Evolutionary conservation across 495 filamentous ascomycete genomes (phyloP).

Genomic region (Parachaetomium inaequale): DNA sequence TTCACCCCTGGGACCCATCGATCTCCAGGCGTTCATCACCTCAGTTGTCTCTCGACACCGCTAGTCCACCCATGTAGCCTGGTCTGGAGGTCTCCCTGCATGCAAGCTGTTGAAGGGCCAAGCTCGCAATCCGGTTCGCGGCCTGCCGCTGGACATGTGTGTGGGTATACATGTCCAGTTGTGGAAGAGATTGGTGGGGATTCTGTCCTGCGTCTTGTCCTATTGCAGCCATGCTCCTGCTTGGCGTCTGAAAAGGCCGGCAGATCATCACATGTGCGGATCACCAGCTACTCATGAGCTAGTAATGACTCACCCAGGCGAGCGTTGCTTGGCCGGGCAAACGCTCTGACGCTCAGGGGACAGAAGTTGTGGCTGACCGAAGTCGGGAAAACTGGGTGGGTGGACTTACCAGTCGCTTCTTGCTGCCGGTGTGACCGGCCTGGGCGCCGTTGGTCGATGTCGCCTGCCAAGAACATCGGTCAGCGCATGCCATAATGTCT

Average conservation of each 20-base stretch:
- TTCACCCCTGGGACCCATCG: background rate
- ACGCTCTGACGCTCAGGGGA: no score
- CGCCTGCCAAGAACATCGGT: no score
- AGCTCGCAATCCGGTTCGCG: constrained; percentile 10
- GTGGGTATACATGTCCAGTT: no score
- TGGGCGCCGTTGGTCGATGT: no score
- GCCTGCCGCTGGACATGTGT: background rate
- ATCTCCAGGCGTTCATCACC: background rate
- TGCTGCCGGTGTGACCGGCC: no score
- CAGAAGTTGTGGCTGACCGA: no score
- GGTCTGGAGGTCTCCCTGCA: constrained; percentile 11
- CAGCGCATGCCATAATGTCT: no score
- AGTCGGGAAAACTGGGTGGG: no score
- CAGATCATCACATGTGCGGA: background rate
- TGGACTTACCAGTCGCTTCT: no score
- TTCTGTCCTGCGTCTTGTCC: constrained; percentile 3
- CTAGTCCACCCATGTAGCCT: constrained; percentile 9
- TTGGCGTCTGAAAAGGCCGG: background rate
- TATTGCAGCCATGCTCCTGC: background rate
- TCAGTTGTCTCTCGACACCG: constrained; percentile 12
- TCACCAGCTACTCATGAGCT: no score
- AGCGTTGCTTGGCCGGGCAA: no score
- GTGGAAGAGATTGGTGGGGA: constrained; percentile 2
- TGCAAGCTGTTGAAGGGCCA: constrained; percentile 9
- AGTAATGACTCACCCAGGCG: no score